A percentile compares a stretch with the other conserved stretches of the same genome.
These are phyloP conservation scores for Linanthus parryae DNA, from an alignment of 148 eudicot genomes.

Conservation along the genomic window DNA sequence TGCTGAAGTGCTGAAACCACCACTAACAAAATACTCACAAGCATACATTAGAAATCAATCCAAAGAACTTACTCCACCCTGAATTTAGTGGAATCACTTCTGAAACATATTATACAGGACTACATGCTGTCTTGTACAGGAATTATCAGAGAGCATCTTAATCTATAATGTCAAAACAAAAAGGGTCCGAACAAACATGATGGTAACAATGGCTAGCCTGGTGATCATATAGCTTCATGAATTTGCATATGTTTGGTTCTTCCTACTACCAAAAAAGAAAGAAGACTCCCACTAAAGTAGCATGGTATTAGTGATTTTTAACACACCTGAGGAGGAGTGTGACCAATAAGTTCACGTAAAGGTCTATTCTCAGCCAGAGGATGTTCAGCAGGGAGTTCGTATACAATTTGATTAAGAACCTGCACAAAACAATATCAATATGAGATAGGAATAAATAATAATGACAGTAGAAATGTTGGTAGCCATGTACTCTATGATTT, in stretches of 20 bases:
- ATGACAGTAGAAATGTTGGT: too few species aligned
- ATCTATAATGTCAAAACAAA: background rate
- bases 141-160: background rate
- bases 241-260: background rate
- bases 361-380: constrained; percentile 97
- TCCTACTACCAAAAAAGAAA: background rate
- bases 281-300: background rate
- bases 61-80: too few species aligned
- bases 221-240: background rate
- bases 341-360: constrained; percentile 91
- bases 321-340: constrained; percentile 88
- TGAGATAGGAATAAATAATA: too few species aligned
- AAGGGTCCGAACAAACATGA: background rate
- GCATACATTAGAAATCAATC: too few species aligned
- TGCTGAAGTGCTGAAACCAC: too few species aligned
- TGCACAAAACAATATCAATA: too few species aligned
- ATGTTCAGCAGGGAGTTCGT: constrained; percentile 94
- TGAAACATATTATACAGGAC: too few species aligned
- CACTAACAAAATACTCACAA: too few species aligned
- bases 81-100: too few species aligned
- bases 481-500: background rate
- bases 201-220: background rate
- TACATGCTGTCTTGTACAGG: too few species aligned
- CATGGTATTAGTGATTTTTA: constrained; percentile 1
- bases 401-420: constrained; percentile 97